Conservation (phyloP, 345 rosid genomes). For the Brassica cretica region DNA sequence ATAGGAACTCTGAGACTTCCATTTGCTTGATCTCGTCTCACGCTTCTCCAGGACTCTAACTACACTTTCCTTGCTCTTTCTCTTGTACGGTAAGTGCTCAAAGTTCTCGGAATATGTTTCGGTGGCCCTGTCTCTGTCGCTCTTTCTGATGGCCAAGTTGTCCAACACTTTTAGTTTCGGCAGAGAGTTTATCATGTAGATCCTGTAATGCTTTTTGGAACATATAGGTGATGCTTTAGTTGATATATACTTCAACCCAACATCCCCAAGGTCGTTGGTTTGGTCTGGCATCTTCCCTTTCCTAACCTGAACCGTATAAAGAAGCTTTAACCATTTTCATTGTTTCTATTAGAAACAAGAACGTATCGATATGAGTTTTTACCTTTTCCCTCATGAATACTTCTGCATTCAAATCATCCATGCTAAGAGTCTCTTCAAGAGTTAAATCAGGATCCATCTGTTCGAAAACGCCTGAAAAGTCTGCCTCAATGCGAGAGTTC, state of each 20-base stretch:
- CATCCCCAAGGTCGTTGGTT: conserved; percentile 52
- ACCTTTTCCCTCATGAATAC: conserved; percentile 56
- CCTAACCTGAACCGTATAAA: conserved; percentile 48
- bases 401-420: conserved; percentile 33
- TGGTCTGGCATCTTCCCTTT: conserved; percentile 36
- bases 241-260: conserved; percentile 58
- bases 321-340: neutral
- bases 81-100: conserved; percentile 75
- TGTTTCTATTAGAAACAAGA: neutral
- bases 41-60: conserved; percentile 69
- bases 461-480: conserved; percentile 32
- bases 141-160: conserved; percentile 61
- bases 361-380: conserved; percentile 10
- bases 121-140: conserved; percentile 70
- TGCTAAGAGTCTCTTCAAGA: too few relatives aligned
- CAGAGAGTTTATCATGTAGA: conserved; percentile 75
- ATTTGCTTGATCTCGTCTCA: conserved; percentile 58
- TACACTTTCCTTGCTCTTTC: conserved; percentile 69
- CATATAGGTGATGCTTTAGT: conserved; percentile 82
- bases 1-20: conserved; percentile 59
- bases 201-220: conserved; percentile 82
- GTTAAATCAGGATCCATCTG: conserved; percentile 31
- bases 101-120: conserved; percentile 57
- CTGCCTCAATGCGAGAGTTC: conserved; percentile 31
- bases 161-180: conserved; percentile 77